phyloP scores from a whole-genome alignment of 306 rosid genomes.

The Albizia julibrissin region DNA sequence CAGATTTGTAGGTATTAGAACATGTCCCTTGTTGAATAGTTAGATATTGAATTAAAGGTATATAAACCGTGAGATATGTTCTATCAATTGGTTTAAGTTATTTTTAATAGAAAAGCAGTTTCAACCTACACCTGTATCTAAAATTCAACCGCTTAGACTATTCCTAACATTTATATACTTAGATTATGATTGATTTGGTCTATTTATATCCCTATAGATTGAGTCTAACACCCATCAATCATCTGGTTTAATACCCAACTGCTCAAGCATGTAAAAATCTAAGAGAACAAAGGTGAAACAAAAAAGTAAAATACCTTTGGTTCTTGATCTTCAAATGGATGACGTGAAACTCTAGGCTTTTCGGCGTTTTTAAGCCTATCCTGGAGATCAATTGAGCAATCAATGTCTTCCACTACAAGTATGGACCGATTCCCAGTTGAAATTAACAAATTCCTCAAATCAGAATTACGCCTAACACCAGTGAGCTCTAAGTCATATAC shows the following conservation, averaged over 20 bases:
- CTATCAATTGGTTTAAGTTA: too few species aligned
- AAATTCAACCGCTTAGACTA: too few species aligned
- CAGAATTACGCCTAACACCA: conserved; percentile 29
- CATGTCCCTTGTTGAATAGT: too few species aligned
- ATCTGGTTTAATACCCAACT: too few species aligned
- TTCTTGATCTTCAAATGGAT: background rate
- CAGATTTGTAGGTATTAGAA: background rate
- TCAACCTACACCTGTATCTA: too few species aligned
- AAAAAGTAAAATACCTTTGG: conserved; percentile 11
- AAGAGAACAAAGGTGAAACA: too few species aligned
- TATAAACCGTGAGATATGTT: too few species aligned
- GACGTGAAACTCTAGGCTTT: background rate
- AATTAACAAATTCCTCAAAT: conserved; percentile 30
- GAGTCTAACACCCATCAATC: background rate
- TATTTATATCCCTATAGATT: background rate
- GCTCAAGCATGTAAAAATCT: too few species aligned
- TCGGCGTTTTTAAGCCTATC: background rate
- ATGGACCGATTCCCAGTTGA: conserved; percentile 32
- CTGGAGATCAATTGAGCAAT: conserved; percentile 31
- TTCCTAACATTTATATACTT: background rate
- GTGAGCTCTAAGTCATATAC: conserved; percentile 43
- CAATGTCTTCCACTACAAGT: conserved; percentile 40
- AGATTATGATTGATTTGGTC: background rate
- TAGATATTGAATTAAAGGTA: too few species aligned
- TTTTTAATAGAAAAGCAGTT: too few species aligned